Percentiles rank a stretch among this genome's conserved stretches.
phyloP scores from a whole-genome alignment of 257 asterid species.

The Nicotiana tomentosiformis region DNA sequence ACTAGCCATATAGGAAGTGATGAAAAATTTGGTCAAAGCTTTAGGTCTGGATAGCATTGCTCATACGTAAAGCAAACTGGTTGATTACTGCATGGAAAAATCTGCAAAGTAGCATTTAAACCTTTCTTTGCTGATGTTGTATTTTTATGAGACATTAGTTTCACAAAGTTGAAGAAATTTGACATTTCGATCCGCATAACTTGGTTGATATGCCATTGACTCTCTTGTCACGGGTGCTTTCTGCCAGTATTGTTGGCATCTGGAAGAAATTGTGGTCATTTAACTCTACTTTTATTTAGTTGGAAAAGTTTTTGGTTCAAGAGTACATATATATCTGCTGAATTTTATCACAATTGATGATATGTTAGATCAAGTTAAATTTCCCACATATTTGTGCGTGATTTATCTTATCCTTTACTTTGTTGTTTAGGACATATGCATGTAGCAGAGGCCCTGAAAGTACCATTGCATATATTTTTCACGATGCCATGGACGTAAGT shows the following conservation, averaged over 20 bases:
- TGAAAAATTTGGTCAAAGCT: not conserved
- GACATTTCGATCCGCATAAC: not conserved
- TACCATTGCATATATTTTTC: conserved; percentile 80
- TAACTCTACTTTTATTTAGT: not conserved
- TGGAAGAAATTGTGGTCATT: not conserved
- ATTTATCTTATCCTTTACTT: not conserved
- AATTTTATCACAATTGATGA: not conserved
- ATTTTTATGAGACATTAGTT: not conserved
- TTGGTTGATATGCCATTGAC: not conserved
- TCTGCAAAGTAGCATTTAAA: not conserved
- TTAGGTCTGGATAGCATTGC: not conserved
- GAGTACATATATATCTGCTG: not conserved
- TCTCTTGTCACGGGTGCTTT: not conserved
- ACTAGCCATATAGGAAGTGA: not conserved
- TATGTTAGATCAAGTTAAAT: not conserved
- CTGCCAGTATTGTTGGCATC: conserved; percentile 3
- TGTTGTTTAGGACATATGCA: conserved; percentile 68
- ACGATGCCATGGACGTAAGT: conserved; percentile 99
- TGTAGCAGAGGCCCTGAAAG: conserved; percentile 81
- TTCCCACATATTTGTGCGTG: not conserved
- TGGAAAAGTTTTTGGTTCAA: not conserved
- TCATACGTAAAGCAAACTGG: not conserved
- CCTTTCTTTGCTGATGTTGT: not conserved
- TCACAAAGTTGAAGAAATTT: not conserved
- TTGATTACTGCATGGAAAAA: not conserved